Conservation (phyloP, 768 basidiomycete genomes). For the Tricholoma hemisulphureum region DNA sequence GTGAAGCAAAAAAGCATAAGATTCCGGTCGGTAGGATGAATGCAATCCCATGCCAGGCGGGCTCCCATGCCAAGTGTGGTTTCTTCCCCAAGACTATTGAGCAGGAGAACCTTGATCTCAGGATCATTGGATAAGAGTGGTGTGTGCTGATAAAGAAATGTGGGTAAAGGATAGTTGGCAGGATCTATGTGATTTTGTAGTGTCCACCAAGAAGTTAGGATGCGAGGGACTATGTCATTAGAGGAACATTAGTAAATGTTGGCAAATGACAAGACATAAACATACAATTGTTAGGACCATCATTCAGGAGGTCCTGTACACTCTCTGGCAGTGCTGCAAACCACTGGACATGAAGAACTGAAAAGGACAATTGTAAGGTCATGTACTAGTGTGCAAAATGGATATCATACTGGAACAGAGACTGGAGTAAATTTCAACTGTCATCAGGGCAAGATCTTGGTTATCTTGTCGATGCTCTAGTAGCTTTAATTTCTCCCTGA, state of each 20-base stretch:
- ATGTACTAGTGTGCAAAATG: background rate
- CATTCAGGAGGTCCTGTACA: background rate
- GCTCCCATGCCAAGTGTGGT: background rate
- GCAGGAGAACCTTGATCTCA: background rate
- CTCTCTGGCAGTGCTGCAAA: background rate
- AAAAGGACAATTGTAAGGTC: background rate
- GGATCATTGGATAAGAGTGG: too few species aligned
- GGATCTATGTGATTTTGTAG: background rate
- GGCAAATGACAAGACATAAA: background rate
- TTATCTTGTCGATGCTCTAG: background rate
- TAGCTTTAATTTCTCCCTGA: background rate
- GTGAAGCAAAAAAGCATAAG: background rate
- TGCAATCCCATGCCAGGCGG: background rate
- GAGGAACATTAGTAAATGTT: background rate
- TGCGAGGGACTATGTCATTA: background rate
- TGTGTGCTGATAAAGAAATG: background rate
- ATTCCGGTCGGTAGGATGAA: background rate
- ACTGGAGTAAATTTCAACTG: background rate
- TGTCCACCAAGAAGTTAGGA: background rate
- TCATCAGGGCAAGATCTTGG: background rate
- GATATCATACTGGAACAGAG: background rate
- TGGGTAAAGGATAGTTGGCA: background rate
- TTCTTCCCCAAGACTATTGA: background rate
- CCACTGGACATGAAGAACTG: background rate
- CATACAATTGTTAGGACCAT: background rate